A percentile compares a stretch with the other conserved stretches of the same genome.
phyloP scores from a whole-genome alignment of 176 grass and related monocot genomes.

The Triticum dicoccoides region DNA sequence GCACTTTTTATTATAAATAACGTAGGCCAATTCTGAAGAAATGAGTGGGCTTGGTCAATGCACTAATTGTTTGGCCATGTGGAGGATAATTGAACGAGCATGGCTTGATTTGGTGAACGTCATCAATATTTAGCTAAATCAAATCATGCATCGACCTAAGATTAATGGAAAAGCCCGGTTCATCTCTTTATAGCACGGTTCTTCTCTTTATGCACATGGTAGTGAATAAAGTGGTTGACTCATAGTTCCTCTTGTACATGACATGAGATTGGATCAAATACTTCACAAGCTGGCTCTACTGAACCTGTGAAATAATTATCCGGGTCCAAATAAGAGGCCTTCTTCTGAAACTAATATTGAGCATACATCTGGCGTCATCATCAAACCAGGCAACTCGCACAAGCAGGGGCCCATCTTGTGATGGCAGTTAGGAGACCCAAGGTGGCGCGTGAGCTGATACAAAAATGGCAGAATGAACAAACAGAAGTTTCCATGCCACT shows the following conservation, averaged over 20 bases:
- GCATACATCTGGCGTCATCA: neutral
- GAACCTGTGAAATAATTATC: neutral
- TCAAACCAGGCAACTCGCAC: conserved; percentile 72
- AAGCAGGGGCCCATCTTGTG: conserved; percentile 84
- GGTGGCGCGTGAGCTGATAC: conserved; percentile 77
- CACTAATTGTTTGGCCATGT: neutral
- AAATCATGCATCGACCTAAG: neutral
- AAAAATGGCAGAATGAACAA: conserved; percentile 92
- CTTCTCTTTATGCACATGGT: neutral
- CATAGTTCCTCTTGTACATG: neutral
- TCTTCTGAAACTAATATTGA: neutral
- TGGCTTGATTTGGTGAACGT: neutral
- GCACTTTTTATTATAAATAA: neutral
- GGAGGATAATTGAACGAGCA: neutral
- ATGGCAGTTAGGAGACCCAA: conserved; percentile 95
- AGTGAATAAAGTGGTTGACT: neutral
- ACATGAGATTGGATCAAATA: neutral
- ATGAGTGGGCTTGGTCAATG: neutral
- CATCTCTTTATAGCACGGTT: neutral
- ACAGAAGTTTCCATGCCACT: conserved; percentile 58
- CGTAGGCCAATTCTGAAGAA: neutral
- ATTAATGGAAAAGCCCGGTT: neutral
- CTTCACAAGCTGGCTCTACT: neutral
- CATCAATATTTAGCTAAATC: neutral
- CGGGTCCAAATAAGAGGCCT: neutral